Evolutionary conservation across 805 yeast genomes (phyloP).

Genomic region (Metschnikowia shivogae): DNA sequence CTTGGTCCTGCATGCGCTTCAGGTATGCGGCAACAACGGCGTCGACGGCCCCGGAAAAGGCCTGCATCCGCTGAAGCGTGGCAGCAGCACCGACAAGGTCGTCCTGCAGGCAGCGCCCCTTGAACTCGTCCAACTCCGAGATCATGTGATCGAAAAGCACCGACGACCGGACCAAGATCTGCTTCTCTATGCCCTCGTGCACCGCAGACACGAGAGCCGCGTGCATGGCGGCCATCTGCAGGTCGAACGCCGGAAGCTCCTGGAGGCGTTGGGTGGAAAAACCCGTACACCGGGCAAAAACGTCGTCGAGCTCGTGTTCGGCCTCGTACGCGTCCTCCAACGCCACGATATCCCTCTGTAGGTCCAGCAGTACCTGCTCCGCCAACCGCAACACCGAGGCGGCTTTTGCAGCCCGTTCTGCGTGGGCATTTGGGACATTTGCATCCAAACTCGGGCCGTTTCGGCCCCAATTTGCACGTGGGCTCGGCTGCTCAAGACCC

Average conservation of each 20-base stretch:
- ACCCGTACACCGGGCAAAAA: conserved; percentile 42
- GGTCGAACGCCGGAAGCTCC: conserved; percentile 57
- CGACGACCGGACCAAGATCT: conserved; percentile 53
- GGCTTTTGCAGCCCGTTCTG: not conserved
- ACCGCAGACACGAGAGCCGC: conserved; percentile 40
- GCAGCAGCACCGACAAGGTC: not conserved
- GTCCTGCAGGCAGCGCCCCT: not conserved
- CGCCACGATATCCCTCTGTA: conserved; percentile 40
- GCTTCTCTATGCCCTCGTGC: conserved; percentile 47
- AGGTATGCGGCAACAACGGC: conserved; percentile 26
- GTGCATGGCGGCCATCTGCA: conserved; percentile 39
- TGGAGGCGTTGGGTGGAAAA: conserved; percentile 44
- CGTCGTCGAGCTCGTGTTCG: conserved; percentile 50
- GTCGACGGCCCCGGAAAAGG: conserved; percentile 23
- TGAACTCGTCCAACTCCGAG: conserved; percentile 21
- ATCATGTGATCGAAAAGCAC: conserved; percentile 49
- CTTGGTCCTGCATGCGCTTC: conserved; percentile 9
- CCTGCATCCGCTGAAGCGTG: no score
- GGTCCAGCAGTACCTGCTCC: conserved; percentile 24
- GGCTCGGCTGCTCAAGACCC: no score
- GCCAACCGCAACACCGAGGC: not conserved
- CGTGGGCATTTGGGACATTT: no score
- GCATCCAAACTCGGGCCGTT: no score
- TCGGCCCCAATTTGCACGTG: no score
- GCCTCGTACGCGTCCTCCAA: conserved; percentile 48